Conservation (phyloP, 2,329 filamentous ascomycete genomes). For the Endothia cerciana region DNA sequence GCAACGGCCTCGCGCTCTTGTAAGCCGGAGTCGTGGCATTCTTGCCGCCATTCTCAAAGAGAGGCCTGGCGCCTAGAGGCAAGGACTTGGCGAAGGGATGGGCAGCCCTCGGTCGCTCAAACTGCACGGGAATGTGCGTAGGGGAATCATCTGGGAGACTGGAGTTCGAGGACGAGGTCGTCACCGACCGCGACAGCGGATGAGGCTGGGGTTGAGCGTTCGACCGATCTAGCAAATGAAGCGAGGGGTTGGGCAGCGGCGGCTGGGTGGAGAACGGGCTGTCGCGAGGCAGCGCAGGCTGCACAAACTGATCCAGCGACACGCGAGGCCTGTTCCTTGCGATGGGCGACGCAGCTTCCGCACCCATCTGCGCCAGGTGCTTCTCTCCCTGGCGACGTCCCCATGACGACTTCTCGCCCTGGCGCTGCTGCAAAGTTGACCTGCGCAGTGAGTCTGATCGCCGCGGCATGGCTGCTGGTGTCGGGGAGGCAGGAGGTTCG, state of each 20-base stretch:
- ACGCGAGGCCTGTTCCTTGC: slow-evolving; percentile 70
- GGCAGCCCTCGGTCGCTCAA: slow-evolving; percentile 52
- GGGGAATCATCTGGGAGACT: slow-evolving; percentile 75
- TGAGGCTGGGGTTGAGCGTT: slow-evolving; percentile 62
- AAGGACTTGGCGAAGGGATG: slow-evolving; percentile 73
- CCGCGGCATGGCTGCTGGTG: slow-evolving; percentile 63
- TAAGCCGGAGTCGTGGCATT: slow-evolving; percentile 77
- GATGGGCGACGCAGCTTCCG: slow-evolving; percentile 60
- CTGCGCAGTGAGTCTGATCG: slow-evolving; percentile 79
- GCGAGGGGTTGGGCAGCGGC: slow-evolving; percentile 56
- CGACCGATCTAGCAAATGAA: slow-evolving; percentile 51
- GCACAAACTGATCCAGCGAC: slow-evolving; percentile 78
- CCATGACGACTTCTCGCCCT: slow-evolving; percentile 69
- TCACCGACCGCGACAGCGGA: slow-evolving; percentile 83
- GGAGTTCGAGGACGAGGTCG: slow-evolving; percentile 82
- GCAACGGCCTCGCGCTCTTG: slow-evolving; percentile 75
- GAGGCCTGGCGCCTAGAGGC: slow-evolving; percentile 64
- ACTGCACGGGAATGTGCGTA: slow-evolving; percentile 62
- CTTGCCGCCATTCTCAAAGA: slow-evolving; percentile 52
- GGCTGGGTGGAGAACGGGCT: slow-evolving; percentile 64
- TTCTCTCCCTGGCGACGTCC: slow-evolving; percentile 62
- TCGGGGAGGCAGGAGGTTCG: slow-evolving; percentile 49
- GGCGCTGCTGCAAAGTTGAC: slow-evolving; percentile 85
- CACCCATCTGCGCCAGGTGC: slow-evolving; percentile 53
- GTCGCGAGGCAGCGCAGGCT: slow-evolving; percentile 61